phyloP scores from a whole-genome alignment of 495 filamentous ascomycete species.

The Tuber borchii region DNA sequence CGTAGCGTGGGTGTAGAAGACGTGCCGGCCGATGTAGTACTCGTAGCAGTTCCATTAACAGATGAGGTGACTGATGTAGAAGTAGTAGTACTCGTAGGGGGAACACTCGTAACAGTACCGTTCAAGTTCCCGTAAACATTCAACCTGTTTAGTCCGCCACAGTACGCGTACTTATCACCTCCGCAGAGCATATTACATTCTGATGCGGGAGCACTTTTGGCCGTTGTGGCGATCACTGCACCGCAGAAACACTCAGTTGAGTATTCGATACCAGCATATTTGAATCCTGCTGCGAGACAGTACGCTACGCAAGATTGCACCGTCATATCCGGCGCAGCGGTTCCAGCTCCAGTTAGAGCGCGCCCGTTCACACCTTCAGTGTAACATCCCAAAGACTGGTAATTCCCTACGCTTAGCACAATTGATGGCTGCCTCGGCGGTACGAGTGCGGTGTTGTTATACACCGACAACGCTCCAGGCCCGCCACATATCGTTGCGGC shows the following conservation, averaged over 20 bases:
- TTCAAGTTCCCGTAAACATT: constrained; percentile 38
- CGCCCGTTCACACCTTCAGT: constrained; percentile 53
- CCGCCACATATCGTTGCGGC: constrained; percentile 47
- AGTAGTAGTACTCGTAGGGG: constrained; percentile 8
- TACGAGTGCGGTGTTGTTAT: constrained; percentile 42
- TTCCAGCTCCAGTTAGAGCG: constrained; percentile 47
- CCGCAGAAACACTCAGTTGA: constrained; percentile 65
- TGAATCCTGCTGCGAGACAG: constrained; percentile 42
- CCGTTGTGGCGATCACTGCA: constrained; percentile 42
- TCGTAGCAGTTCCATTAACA: not conserved
- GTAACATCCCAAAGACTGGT: constrained; percentile 59
- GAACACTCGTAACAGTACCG: not conserved
- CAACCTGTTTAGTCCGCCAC: constrained; percentile 23
- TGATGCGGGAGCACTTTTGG: constrained; percentile 14
- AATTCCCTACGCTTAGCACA: constrained; percentile 38
- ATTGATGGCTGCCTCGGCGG: constrained; percentile 13
- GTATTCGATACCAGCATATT: constrained; percentile 62
- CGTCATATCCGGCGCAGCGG: constrained; percentile 47
- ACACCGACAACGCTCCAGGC: constrained; percentile 43
- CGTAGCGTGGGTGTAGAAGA: not conserved
- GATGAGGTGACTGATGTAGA: not conserved
- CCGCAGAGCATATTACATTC: constrained; percentile 37
- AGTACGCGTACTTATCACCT: constrained; percentile 24
- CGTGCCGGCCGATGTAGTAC: constrained; percentile 3
- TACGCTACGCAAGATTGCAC: constrained; percentile 54